A percentile compares a stretch with the other conserved stretches of the same genome.
Evolutionary conservation across 257 asterid species (phyloP).

Genomic region (Nicotiana paniculata): DNA sequence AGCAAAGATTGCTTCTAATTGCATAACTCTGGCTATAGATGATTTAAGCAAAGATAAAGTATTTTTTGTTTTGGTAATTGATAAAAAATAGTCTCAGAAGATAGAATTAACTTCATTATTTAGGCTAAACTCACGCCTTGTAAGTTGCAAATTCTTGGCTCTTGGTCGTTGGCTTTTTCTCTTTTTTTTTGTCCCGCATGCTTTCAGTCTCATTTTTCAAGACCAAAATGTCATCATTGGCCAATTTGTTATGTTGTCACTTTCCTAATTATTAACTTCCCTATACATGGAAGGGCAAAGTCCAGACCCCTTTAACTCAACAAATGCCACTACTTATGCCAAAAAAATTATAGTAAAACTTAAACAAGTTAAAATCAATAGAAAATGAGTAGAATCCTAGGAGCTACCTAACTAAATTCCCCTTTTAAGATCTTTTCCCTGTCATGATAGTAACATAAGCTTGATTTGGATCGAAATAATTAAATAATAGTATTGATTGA

Average conservation of each 20-base stretch:
- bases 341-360: neutral
- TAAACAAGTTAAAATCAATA: neutral
- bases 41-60: too few relatives aligned
- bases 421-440: neutral
- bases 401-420: neutral
- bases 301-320: neutral
- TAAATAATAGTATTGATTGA: neutral
- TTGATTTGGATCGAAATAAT: neutral
- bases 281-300: neutral
- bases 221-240: slow-evolving; percentile 1
- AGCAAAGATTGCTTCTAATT: too few relatives aligned
- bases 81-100: too few relatives aligned
- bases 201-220: slow-evolving; percentile 4
- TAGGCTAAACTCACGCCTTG: too few relatives aligned
- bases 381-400: neutral
- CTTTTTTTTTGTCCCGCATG: neutral
- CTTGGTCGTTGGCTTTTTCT: neutral
- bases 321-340: slow-evolving; percentile 1
- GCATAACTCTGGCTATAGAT: too few relatives aligned
- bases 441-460: neutral
- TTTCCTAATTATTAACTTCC: slow-evolving; percentile 5
- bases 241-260: slow-evolving; percentile 8
- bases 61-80: too few relatives aligned
- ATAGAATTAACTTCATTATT: too few relatives aligned
- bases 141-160: too few relatives aligned